These are phyloP conservation scores for Cardiospermum halicacabum DNA, from an alignment of 345 rosid genomes.

Conservation along the genomic window DNA sequence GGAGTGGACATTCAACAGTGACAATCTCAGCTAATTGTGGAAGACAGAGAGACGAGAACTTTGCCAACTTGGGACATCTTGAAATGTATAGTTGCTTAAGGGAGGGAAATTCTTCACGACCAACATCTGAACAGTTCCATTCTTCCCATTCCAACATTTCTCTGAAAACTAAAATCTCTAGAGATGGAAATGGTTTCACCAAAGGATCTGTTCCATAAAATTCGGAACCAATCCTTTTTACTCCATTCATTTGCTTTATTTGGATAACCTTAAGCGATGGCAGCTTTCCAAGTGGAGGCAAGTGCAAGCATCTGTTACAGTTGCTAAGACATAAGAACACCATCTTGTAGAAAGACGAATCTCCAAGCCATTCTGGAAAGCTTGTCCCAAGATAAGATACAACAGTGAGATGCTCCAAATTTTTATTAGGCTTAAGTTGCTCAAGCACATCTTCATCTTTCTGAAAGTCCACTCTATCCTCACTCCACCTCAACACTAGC, in stretches of 20 bases:
- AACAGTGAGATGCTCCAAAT: no score
- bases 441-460: neutral
- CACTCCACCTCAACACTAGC: conserved; percentile 15
- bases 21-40: neutral
- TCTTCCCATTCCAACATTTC: conserved; percentile 22
- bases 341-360: no score
- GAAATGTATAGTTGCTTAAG: conserved; percentile 22
- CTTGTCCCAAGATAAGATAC: no score
- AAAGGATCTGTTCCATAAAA: conserved; percentile 17
- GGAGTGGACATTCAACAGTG: neutral
- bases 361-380: no score
- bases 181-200: conserved; percentile 15
- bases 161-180: conserved; percentile 15
- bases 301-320: conserved; percentile 10
- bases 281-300: no score
- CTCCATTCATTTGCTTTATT: conserved; percentile 11
- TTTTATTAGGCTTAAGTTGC: no score
- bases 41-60: conserved; percentile 4
- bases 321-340: neutral
- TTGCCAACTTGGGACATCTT: neutral
- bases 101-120: conserved; percentile 12
- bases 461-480: neutral
- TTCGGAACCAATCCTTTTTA: conserved; percentile 14
- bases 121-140: conserved; percentile 14
- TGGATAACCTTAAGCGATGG: no score